Conservation (phyloP, 768 basidiomycete genomes). For the Thelephora ganbajun region DNA sequence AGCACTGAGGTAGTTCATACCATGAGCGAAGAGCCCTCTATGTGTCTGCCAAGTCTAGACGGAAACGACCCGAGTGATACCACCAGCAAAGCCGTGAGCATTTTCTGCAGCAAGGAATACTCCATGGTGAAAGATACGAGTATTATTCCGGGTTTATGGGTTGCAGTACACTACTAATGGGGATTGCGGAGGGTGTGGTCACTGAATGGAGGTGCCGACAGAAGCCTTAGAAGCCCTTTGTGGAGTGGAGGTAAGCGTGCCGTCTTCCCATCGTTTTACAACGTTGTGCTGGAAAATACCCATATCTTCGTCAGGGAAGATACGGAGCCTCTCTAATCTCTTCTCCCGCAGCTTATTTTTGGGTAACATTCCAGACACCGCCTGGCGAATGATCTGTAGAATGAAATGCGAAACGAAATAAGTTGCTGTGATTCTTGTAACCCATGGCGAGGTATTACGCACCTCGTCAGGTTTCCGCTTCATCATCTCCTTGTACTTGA, state of each 20-base stretch:
- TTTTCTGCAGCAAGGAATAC: neutral
- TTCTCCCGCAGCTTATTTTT: conserved; percentile 93
- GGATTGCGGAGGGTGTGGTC: neutral
- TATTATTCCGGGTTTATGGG: no score
- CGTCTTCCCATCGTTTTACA: conserved; percentile 74
- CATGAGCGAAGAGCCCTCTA: no score
- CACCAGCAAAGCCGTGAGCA: no score
- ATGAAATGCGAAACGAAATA: neutral
- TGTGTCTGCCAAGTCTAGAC: no score
- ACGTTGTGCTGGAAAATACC: conserved; percentile 68
- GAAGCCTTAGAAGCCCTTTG: neutral
- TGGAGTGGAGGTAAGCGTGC: conserved; percentile 27
- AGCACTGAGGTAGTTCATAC: no score
- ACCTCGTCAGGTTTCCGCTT: conserved; percentile 82
- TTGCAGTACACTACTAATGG: neutral
- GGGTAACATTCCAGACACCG: conserved; percentile 96
- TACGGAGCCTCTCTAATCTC: conserved; percentile 74
- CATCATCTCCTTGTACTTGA: conserved; percentile 76
- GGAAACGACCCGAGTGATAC: no score
- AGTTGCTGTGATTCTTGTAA: neutral
- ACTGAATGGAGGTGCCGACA: neutral
- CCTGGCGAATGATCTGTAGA: conserved; percentile 79
- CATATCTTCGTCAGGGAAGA: conserved; percentile 72
- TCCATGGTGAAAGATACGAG: neutral
- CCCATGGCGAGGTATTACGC: conserved; percentile 14